Conservation (phyloP, 1,284 basidiomycete genomes). For the Trichosporon faecale region DNA sequence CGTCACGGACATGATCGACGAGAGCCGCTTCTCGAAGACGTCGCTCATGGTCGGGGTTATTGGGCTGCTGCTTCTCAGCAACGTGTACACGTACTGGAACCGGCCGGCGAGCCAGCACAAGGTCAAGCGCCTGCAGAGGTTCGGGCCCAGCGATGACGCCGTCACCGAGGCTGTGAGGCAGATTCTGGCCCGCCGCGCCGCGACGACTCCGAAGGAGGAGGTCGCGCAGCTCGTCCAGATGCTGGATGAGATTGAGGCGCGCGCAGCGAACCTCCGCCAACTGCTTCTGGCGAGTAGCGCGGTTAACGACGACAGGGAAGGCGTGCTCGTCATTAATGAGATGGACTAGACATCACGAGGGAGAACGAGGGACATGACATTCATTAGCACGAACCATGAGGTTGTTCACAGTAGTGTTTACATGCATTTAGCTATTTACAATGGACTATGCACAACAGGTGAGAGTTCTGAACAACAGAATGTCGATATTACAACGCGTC, state of each 20-base stretch:
- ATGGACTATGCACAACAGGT: background rate
- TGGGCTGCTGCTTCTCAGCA: constrained; percentile 67
- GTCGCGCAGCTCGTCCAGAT: constrained; percentile 33
- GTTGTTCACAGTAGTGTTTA: constrained; percentile 1
- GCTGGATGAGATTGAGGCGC: constrained; percentile 37
- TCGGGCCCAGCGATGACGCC: constrained; percentile 29
- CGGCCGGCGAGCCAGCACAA: constrained; percentile 26
- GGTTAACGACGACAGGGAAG: background rate
- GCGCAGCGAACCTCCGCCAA: constrained; percentile 19
- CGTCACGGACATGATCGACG: constrained; percentile 66
- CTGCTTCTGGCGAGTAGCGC: constrained; percentile 4
- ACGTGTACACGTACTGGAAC: constrained; percentile 54
- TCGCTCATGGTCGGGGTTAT: constrained; percentile 69
- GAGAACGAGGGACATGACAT: too few species aligned
- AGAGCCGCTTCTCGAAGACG: constrained; percentile 52
- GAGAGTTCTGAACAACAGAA: background rate
- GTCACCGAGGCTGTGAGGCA: constrained; percentile 35
- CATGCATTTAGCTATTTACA: background rate
- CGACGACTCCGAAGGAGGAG: constrained; percentile 29
- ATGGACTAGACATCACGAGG: constrained; percentile 3
- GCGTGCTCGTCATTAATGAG: background rate
- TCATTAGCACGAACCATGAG: background rate
- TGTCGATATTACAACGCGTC: too few species aligned
- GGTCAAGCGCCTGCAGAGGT: constrained; percentile 22
- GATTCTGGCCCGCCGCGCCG: constrained; percentile 26